A percentile compares a stretch with the other conserved stretches of the same genome.
Conservation (phyloP, 371 early-diverging fungal species). For the Mortierella sp. region DNA sequence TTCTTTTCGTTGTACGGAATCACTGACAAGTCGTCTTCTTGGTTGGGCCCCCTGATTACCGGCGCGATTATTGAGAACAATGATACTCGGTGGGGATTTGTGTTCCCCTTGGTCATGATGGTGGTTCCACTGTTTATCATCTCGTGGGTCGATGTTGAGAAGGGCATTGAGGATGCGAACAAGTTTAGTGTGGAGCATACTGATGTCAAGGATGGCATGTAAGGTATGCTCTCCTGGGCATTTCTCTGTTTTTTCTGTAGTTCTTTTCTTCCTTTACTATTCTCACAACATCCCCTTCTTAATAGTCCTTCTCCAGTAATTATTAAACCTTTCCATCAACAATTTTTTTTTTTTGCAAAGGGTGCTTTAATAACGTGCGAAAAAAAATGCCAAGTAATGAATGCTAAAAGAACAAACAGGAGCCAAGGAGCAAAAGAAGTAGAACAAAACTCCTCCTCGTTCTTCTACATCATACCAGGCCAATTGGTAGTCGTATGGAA, state of each 20-base stretch:
- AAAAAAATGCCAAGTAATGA: not conserved
- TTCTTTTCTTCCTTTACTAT: not conserved
- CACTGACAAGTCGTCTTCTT: constrained; percentile 74
- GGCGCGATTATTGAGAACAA: constrained; percentile 63
- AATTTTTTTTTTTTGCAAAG: no score
- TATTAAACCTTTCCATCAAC: not conserved
- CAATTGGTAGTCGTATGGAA: constrained; percentile 34
- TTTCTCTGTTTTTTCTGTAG: not conserved
- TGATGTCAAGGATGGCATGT: constrained; percentile 48
- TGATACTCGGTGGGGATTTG: constrained; percentile 60
- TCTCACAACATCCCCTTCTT: not conserved
- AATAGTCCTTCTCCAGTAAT: not conserved
- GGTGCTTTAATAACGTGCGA: not conserved
- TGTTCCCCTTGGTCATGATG: constrained; percentile 63
- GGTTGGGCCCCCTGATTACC: constrained; percentile 74
- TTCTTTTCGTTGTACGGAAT: constrained; percentile 71
- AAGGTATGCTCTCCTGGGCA: not conserved
- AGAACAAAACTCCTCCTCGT: not conserved
- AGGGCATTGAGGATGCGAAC: constrained; percentile 63
- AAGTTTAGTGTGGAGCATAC: constrained; percentile 48
- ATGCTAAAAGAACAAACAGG: not conserved
- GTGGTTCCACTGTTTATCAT: constrained; percentile 60
- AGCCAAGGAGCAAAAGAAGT: not conserved
- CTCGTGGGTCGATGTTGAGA: constrained; percentile 61
- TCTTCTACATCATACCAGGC: constrained; percentile 44